Percentiles rank a stretch among this genome's conserved stretches.
phyloP scores from a whole-genome alignment of 2,329 filamentous ascomycete species.

The Phaeoacremonium minimum region DNA sequence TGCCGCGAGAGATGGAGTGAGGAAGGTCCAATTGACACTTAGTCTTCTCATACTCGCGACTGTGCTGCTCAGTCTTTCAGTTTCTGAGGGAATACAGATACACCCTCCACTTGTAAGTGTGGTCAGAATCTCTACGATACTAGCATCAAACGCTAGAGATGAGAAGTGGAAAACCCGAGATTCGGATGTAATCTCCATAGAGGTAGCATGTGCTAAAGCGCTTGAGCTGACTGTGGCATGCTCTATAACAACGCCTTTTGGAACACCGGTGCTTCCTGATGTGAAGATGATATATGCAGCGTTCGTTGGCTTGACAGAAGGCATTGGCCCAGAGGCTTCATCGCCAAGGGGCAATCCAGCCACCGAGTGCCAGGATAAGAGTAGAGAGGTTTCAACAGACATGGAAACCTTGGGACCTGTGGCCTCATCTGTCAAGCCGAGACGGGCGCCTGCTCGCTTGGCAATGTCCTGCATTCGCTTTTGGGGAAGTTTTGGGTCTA shows the following conservation, averaged over 20 bases:
- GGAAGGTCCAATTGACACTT: slow-evolving; percentile 9
- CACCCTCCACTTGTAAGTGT: slow-evolving; percentile 19
- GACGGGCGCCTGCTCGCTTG: too few relatives aligned
- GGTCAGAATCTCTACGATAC: slow-evolving; percentile 15
- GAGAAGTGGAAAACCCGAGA: slow-evolving; percentile 26
- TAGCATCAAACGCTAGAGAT: slow-evolving; percentile 23
- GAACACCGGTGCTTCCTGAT: slow-evolving; percentile 41
- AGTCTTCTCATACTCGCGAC: slow-evolving; percentile 11
- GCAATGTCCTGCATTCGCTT: slow-evolving; percentile 1
- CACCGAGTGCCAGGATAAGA: too few relatives aligned
- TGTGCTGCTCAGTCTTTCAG: slow-evolving; percentile 29
- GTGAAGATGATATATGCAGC: slow-evolving; percentile 38
- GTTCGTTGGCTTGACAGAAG: background rate
- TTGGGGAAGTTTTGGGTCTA: slow-evolving; percentile 5
- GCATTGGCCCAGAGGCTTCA: too few relatives aligned
- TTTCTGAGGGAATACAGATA: slow-evolving; percentile 30
- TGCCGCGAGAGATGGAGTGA: slow-evolving; percentile 5
- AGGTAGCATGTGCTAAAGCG: too few relatives aligned
- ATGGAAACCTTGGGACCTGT: too few relatives aligned
- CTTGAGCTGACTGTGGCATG: slow-evolving; percentile 3
- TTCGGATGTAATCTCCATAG: slow-evolving; percentile 11
- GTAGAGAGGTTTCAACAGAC: too few relatives aligned
- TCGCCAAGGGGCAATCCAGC: too few relatives aligned
- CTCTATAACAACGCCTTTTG: slow-evolving; percentile 36
- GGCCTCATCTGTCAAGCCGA: too few relatives aligned